Base-by-base conservation (phyloP, 2,329 filamentous ascomycete genomes). In the Domatiomyces catenatus region DNA sequence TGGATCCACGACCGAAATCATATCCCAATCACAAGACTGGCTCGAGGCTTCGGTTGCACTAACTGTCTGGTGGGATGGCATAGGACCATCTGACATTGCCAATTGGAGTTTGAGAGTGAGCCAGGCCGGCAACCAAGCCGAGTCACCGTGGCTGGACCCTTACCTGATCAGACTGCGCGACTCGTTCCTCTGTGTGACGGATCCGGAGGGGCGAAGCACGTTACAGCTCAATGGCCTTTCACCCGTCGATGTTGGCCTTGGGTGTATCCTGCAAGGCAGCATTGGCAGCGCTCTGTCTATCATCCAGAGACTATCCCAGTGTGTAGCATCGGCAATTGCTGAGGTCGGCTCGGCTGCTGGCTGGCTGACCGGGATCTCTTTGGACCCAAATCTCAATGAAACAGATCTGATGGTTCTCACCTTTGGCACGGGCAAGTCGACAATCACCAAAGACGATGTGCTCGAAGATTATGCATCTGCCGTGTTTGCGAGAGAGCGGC, bases 51-150 rank as follows among this genome's bases (percentile, higher is more conserved):
- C 83, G 0, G 69, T 95, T 53, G 85, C 83, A 1, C 70, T 96
- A 47, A 81, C 89, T 28, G 81, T 84, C 5, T 96, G 90, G 90
- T 94, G 89, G 88, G 83, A 94, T 62, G 86, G 92, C 54, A 77
- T 78, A n/a, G 77, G 80, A 53, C 75, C 81, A 8, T 70, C 73
- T 12, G 68, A 71, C 1, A 57, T 67, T 24, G 56, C 64, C 1
- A 61, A 66, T 39, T 68, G 65, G 48, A 72, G 66, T 56, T 63
- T 74, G 28, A 66, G 66, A 48, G 66, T 64, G n/a, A 72, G 67
- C 52, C 67, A 70, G 50, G 69, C 67, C 36, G 67, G 68, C 10
- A 54, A 70, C 47, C 19, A 47, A 39, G 45, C 49, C 22, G 48
- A 64, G 63, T 53, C 63, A 59, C 46, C 62, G 62, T 18, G 66